Conservation (phyloP, 805 yeast species). For the Huiozyma naganishii region DNA sequence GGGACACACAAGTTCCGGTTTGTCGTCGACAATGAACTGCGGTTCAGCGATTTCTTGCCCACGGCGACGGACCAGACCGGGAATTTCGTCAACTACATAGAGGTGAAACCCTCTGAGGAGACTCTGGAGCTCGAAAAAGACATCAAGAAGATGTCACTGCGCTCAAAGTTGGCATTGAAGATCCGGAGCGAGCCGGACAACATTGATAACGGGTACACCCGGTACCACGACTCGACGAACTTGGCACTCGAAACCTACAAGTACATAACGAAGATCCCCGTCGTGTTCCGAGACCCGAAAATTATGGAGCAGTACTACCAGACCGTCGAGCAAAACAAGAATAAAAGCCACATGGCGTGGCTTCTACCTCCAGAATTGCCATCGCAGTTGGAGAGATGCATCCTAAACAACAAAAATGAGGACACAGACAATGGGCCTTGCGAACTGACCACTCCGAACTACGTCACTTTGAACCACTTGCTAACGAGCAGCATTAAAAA, state of each 20-base stretch:
- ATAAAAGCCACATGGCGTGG: constrained; percentile 41
- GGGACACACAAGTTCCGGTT: constrained; percentile 90
- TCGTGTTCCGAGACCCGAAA: constrained; percentile 71
- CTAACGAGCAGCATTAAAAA: constrained; percentile 94
- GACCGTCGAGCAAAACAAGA: constrained; percentile 51
- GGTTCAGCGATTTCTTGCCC: constrained; percentile 77
- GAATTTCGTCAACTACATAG: constrained; percentile 83
- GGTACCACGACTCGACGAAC: constrained; percentile 50
- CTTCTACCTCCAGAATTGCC: constrained; percentile 92
- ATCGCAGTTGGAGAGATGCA: constrained; percentile 73
- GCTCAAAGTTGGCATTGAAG: constrained; percentile 41
- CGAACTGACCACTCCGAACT: constrained; percentile 74
- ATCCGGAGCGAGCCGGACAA: constrained; percentile 37
- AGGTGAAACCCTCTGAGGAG: constrained; percentile 34
- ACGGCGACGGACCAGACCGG: constrained; percentile 96
- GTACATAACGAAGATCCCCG: constrained; percentile 64
- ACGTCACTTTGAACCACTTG: constrained; percentile 83
- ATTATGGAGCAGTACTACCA: constrained; percentile 78
- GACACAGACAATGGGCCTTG: constrained; percentile 11
- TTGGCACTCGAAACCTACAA: constrained; percentile 14
- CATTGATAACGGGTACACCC: constrained; percentile 69
- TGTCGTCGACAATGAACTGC: constrained; percentile 83
- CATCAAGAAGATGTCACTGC: constrained; percentile 16
- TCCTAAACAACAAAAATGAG: constrained; percentile 43
- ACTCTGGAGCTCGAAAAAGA: neutral